A percentile compares a stretch with the other conserved stretches of the same genome.
Conservation (phyloP, 2,329 filamentous ascomycete genomes). For the Coniochaeta sp. region DNA sequence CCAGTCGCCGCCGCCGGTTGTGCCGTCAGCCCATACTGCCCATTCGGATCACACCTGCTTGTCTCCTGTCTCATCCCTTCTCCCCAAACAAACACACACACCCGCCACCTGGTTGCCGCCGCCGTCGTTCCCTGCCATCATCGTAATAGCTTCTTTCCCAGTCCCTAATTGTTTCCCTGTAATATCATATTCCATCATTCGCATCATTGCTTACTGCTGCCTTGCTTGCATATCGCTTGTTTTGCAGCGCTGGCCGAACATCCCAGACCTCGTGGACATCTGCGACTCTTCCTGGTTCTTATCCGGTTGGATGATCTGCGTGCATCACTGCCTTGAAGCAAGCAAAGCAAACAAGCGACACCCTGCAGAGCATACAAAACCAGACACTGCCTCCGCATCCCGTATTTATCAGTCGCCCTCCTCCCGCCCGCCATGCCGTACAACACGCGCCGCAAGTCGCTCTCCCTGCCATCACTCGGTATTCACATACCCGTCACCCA, state of each 20-base stretch:
- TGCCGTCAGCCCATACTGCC: constrained; percentile 4
- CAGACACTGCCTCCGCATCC: constrained; percentile 2
- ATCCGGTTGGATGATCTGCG: background rate
- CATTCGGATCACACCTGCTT: background rate
- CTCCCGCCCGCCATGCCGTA: constrained; percentile 72
- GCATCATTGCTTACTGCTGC: background rate
- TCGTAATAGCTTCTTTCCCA: background rate
- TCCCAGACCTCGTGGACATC: background rate
- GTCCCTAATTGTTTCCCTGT: background rate
- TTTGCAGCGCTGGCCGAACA: no score
- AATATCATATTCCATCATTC: constrained; percentile 1
- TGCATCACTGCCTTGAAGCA: background rate
- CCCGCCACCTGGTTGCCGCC: constrained; percentile 1
- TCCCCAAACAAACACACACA: background rate
- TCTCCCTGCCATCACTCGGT: constrained; percentile 86
- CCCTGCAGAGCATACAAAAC: background rate
- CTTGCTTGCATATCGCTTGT: background rate
- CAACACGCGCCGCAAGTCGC: constrained; percentile 92
- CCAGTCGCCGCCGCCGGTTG: constrained; percentile 1
- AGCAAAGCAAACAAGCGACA: background rate
- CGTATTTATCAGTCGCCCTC: constrained; percentile 3
- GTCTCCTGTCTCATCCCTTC: constrained; percentile 1
- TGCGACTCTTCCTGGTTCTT: background rate
- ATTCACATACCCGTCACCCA: constrained; percentile 73
- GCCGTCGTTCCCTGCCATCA: background rate